phyloP scores from a whole-genome alignment of 352 stramenopile genomes.

The Pythium chondricola region DNA sequence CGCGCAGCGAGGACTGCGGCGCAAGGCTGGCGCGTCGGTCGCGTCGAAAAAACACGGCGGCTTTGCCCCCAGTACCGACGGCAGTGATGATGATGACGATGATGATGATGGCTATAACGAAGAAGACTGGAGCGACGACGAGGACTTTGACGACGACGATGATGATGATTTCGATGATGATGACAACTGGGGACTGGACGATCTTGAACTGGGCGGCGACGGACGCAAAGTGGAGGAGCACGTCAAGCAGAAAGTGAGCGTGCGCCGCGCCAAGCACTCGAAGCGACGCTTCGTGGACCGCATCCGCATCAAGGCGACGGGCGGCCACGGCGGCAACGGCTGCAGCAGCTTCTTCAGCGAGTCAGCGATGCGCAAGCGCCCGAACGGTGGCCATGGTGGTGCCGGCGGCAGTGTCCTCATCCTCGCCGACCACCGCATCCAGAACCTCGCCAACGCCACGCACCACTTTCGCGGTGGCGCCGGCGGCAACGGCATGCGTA shows the following conservation, averaged over 20 bases:
- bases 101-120: conserved; percentile 33
- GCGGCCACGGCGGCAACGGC: conserved; percentile 83
- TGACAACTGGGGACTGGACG: conserved; percentile 24
- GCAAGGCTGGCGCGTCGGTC: conserved; percentile 12
- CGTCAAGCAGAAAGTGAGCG: conserved; percentile 82
- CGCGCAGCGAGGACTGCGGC: conserved; percentile 15
- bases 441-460: conserved; percentile 80
- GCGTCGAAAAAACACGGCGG: conserved; percentile 29
- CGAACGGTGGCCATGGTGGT: conserved; percentile 81
- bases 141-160: conserved; percentile 31
- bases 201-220: conserved; percentile 14
- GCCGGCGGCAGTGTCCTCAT: conserved; percentile 79
- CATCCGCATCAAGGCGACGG: conserved; percentile 85
- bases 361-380: conserved; percentile 59
- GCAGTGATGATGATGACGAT: conserved; percentile 27
- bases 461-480: conserved; percentile 80
- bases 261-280: conserved; percentile 77
- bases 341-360: conserved; percentile 83
- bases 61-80: too few species aligned
- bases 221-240: conserved; percentile 62
- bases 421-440: conserved; percentile 57
- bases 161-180: conserved; percentile 28
- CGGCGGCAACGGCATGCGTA: conserved; percentile 83
- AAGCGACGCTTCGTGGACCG: conserved; percentile 89
- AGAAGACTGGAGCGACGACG: conserved; percentile 36